phyloP scores from a whole-genome alignment of 495 filamentous ascomycete genomes.

The Aspergillus steynii region DNA sequence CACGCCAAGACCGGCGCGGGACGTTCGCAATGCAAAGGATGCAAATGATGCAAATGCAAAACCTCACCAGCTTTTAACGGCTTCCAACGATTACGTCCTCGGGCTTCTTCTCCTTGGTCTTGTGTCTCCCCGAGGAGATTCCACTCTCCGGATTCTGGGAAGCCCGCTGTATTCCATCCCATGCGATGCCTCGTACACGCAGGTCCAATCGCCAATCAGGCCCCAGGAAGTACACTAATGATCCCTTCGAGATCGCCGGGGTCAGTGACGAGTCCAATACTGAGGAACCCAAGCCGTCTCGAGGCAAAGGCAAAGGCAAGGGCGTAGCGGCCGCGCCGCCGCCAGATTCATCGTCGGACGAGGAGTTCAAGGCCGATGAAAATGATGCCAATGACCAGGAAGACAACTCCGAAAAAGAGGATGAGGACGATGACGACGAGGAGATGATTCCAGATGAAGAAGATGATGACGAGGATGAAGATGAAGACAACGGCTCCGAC shows the following conservation, averaged over 20 bases:
- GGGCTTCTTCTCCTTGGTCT: too few relatives aligned
- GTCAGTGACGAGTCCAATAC: slow-evolving; percentile 34
- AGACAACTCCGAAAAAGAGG: slow-evolving; percentile 21
- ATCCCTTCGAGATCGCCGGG: slow-evolving; percentile 35
- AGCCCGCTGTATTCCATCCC: not conserved
- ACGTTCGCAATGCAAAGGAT: too few relatives aligned
- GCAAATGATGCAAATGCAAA: too few relatives aligned
- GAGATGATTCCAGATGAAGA: slow-evolving; percentile 7
- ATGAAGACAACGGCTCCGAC: slow-evolving; percentile 17
- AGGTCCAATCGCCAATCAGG: slow-evolving; percentile 40
- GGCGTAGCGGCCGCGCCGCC: slow-evolving; percentile 3
- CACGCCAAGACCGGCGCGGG: too few relatives aligned
- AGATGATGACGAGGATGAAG: slow-evolving; percentile 16
- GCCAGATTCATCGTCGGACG: slow-evolving; percentile 27
- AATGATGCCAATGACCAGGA: slow-evolving; percentile 17
- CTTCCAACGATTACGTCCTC: not conserved
- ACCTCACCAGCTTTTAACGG: not conserved
- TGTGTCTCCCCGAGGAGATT: not conserved
- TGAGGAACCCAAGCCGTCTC: slow-evolving; percentile 6
- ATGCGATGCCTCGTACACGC: slow-evolving; percentile 34
- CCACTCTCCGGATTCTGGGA: not conserved
- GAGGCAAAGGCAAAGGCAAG: slow-evolving; percentile 25
- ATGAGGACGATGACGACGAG: slow-evolving; percentile 17
- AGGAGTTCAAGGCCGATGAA: slow-evolving; percentile 19
- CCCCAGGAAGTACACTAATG: slow-evolving; percentile 35